Percentiles rank a stretch among this genome's conserved stretches.
Evolutionary conservation across 768 basidiomycete genomes (phyloP).

Genomic region (Boletus edulis): DNA sequence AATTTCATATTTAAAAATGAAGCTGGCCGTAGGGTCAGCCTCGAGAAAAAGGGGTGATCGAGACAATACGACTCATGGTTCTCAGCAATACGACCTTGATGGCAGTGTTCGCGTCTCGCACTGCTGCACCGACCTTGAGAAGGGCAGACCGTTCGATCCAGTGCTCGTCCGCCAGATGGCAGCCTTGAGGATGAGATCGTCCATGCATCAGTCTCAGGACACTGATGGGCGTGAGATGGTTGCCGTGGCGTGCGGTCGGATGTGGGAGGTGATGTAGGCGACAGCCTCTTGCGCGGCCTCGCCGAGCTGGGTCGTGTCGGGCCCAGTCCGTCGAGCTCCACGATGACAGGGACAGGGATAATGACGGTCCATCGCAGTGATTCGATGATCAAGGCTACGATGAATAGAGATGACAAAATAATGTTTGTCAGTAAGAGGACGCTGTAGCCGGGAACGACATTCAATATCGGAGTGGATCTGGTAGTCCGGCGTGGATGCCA

Average conservation of each 20-base stretch:
- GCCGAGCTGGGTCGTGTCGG: constrained; percentile 57
- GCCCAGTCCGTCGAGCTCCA: constrained; percentile 93
- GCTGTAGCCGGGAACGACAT: constrained; percentile 80
- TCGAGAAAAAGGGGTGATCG: too few species aligned
- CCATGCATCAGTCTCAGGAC: constrained; percentile 41
- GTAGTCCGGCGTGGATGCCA: constrained; percentile 24
- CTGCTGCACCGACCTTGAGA: constrained; percentile 26
- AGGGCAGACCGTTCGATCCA: constrained; percentile 77
- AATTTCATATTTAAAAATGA: too few species aligned
- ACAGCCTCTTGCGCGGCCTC: too few species aligned
- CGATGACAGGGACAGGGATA: constrained; percentile 91
- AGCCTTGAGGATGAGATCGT: constrained; percentile 62
- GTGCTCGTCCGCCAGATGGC: constrained; percentile 92
- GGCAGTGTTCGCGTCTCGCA: constrained; percentile 42
- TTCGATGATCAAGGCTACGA: constrained; percentile 75
- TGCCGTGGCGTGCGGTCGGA: constrained; percentile 44
- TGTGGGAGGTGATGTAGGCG: too few species aligned
- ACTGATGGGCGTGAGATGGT: constrained; percentile 82
- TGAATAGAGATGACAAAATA: constrained; percentile 74
- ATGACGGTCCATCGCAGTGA: constrained; percentile 83
- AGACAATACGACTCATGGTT: too few species aligned
- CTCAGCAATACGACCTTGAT: constrained; percentile 67
- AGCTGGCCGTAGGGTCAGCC: too few species aligned
- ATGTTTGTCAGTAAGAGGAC: constrained; percentile 82
- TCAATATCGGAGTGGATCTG: constrained; percentile 36